Evolutionary conservation across 805 yeast genomes (phyloP).

Genomic region (Candida khao-thaluensis): DNA sequence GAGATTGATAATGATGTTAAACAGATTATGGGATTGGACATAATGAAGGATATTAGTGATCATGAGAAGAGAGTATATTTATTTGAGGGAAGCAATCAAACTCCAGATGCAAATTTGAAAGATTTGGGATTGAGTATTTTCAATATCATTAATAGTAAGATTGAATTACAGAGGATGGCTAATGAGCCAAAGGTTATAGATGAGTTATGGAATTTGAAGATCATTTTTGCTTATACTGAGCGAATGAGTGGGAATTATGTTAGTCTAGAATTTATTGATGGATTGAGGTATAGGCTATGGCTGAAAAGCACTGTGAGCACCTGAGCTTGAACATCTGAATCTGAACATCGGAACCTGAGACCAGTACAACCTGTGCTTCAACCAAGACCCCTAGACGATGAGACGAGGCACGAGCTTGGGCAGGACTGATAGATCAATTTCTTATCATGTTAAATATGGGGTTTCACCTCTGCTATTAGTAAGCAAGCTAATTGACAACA

Average conservation of each 20-base stretch:
- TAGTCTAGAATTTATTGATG: constrained; percentile 51
- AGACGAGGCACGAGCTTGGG: no score
- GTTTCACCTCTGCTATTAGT: no score
- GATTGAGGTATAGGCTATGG: constrained; percentile 37
- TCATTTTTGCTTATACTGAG: constrained; percentile 63
- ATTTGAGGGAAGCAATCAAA: constrained; percentile 14
- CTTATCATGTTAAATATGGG: no score
- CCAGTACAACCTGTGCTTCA: no score
- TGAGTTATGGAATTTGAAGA: constrained; percentile 62
- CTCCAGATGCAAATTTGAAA: constrained; percentile 18
- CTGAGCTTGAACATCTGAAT: no score
- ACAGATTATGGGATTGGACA: constrained; percentile 21
- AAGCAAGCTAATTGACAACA: no score
- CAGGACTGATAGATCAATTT: no score
- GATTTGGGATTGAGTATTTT: constrained; percentile 40
- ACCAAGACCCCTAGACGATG: no score
- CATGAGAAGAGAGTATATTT: constrained; percentile 33
- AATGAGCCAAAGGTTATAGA: constrained; percentile 42
- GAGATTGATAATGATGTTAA: constrained; percentile 24
- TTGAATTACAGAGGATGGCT: constrained; percentile 49
- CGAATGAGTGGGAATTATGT: constrained; percentile 41
- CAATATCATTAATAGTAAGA: constrained; percentile 51
- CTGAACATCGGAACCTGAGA: no score
- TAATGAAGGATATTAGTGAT: constrained; percentile 22
- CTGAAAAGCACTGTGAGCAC: no score